Conservation (phyloP, 768 basidiomycete species). For the Tulasnella sp. region DNA sequence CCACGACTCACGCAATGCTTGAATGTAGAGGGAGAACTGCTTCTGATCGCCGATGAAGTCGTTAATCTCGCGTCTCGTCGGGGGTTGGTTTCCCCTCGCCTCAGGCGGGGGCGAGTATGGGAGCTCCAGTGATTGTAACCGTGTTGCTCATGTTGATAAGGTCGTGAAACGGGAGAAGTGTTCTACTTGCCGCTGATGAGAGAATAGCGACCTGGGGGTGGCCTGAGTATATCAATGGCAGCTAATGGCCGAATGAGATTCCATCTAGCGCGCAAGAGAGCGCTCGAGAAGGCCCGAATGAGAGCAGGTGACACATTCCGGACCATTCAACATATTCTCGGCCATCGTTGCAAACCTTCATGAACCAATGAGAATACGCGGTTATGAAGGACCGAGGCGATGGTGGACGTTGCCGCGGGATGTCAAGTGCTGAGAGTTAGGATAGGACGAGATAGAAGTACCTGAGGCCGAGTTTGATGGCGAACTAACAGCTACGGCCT, state of each 20-base stretch:
- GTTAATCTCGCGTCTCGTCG: slow-evolving; percentile 35
- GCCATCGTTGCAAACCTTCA: background rate
- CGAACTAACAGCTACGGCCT: background rate
- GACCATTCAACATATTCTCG: too few species aligned
- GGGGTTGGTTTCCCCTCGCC: background rate
- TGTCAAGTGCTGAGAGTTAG: background rate
- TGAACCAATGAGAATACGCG: background rate
- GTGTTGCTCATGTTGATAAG: slow-evolving; percentile 3
- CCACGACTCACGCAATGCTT: slow-evolving; percentile 34
- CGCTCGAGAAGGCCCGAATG: too few species aligned
- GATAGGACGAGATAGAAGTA: background rate
- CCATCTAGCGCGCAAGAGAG: background rate
- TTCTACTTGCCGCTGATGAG: too few species aligned
- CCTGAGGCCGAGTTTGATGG: background rate
- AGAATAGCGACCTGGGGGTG: background rate
- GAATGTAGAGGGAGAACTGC: slow-evolving; percentile 41
- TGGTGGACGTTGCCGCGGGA: background rate
- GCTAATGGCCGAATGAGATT: background rate
- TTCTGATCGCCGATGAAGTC: slow-evolving; percentile 33
- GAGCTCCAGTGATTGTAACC: slow-evolving; percentile 3
- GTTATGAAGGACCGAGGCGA: background rate
- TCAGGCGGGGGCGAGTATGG: background rate
- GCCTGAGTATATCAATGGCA: background rate
- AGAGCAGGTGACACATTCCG: too few species aligned
- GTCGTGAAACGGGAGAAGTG: background rate